Evolutionary conservation across 2,329 filamentous ascomycete genomes (phyloP).

Genomic region (Pseudopyricularia javanii): DNA sequence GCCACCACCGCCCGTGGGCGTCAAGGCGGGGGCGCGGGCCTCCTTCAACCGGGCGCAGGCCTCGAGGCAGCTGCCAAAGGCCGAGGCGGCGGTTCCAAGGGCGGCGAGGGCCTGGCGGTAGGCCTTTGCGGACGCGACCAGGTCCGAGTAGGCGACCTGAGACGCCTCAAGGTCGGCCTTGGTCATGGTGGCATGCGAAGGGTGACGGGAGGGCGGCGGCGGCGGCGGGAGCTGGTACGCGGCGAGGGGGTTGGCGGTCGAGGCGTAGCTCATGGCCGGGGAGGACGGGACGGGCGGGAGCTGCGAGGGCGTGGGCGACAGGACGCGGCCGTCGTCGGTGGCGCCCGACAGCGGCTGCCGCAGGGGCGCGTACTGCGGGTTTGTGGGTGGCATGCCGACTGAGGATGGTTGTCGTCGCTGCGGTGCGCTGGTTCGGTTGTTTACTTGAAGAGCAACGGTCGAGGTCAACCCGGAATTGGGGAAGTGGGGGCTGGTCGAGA

Average conservation of each 20-base stretch:
- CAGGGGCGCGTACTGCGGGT: neutral
- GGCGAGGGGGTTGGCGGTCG: conserved; percentile 47
- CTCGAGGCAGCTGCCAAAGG: conserved; percentile 53
- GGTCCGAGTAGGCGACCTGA: conserved; percentile 49
- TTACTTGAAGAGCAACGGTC: neutral
- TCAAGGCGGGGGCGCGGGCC: conserved; percentile 46
- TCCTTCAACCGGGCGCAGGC: conserved; percentile 57
- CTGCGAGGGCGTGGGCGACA: conserved; percentile 3
- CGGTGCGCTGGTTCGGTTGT: neutral
- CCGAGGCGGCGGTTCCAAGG: conserved; percentile 47
- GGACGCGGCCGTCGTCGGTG: neutral
- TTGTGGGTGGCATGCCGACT: neutral
- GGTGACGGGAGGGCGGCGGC: conserved; percentile 44
- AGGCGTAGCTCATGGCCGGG: conserved; percentile 51
- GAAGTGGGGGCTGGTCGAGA: neutral
- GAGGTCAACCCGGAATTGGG: neutral
- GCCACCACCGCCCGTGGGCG: conserved; percentile 19
- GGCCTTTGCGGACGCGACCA: conserved; percentile 48
- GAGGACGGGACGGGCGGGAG: conserved; percentile 28
- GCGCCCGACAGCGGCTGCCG: conserved; percentile 4
- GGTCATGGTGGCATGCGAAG: conserved; percentile 46
- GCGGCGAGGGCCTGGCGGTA: conserved; percentile 51
- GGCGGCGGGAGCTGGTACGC: conserved; percentile 40
- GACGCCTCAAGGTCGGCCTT: conserved; percentile 52
- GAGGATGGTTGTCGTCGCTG: neutral